Conservation (phyloP, 305 asterid species). For the Fraxinus dipetala region DNA sequence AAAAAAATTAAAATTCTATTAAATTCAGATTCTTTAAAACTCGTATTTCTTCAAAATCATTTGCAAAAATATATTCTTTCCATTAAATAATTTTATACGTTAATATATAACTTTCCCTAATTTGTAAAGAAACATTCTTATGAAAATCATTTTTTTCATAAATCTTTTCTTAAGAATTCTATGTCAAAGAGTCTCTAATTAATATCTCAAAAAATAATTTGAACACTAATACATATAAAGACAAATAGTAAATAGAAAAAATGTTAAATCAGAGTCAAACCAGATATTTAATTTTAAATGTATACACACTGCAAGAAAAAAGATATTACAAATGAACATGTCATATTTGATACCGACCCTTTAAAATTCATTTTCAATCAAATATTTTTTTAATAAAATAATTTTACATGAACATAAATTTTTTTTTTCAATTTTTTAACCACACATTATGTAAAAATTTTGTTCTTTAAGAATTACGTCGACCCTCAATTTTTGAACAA, state of each 20-base stretch:
- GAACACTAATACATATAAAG: not conserved
- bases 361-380: not conserved
- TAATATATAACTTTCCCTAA: not conserved
- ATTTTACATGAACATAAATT: not conserved
- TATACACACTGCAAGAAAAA: not conserved
- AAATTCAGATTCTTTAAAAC: not conserved
- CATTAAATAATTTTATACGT: too few species aligned
- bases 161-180: not conserved
- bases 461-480: too few species aligned
- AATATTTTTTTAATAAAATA: not conserved
- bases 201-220: not conserved
- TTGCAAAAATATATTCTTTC: not conserved
- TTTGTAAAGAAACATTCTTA: not conserved
- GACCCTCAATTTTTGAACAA: not conserved
- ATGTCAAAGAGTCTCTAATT: not conserved
- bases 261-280: not conserved
- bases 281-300: not conserved
- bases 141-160: not conserved
- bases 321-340: not conserved
- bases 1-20: too few species aligned
- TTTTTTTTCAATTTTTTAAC: too few species aligned
- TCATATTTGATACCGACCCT: not conserved
- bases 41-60: not conserved
- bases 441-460: too few species aligned
- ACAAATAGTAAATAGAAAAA: not conserved